Evolutionary conservation across 208 protist species (phyloP).

Genomic region (Phytomonas sp.): DNA sequence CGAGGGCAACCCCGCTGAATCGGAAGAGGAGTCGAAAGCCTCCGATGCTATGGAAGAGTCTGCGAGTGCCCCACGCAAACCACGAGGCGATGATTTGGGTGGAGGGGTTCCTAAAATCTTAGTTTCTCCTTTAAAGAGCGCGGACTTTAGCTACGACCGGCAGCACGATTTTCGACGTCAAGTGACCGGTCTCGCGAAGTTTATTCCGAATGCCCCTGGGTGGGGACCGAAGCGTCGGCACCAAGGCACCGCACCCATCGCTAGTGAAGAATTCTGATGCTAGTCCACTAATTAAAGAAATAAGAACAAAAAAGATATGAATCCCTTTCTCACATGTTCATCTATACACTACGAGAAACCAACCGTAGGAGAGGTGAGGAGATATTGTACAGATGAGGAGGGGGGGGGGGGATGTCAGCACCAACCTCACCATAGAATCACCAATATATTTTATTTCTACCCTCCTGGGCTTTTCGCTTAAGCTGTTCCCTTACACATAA

Average conservation of each 20-base stretch:
- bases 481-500: not conserved
- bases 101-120: not conserved
- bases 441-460: not conserved
- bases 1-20: slow-evolving; percentile 17
- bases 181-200: slow-evolving; percentile 75
- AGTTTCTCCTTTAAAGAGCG: slow-evolving; percentile 14
- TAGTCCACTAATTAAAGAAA: not conserved
- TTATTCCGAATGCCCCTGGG: slow-evolving; percentile 81
- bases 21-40: not conserved
- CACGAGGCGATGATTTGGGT: not conserved
- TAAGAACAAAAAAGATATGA: slow-evolving; percentile 9
- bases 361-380: not conserved
- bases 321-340: not conserved
- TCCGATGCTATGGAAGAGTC: not conserved
- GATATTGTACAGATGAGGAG: too few species aligned
- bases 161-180: slow-evolving; percentile 71
- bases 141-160: slow-evolving; percentile 69
- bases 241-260: slow-evolving; percentile 39
- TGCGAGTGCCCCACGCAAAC: not conserved
- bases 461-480: not conserved
- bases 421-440: not conserved
- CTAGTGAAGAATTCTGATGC: slow-evolving; percentile 10
- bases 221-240: slow-evolving; percentile 85
- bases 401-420: not conserved
- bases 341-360: not conserved